Percentiles rank a stretch among this genome's conserved stretches.
phyloP scores from a whole-genome alignment of 2,329 filamentous ascomycete species.

The Aspergillus uvarum region DNA sequence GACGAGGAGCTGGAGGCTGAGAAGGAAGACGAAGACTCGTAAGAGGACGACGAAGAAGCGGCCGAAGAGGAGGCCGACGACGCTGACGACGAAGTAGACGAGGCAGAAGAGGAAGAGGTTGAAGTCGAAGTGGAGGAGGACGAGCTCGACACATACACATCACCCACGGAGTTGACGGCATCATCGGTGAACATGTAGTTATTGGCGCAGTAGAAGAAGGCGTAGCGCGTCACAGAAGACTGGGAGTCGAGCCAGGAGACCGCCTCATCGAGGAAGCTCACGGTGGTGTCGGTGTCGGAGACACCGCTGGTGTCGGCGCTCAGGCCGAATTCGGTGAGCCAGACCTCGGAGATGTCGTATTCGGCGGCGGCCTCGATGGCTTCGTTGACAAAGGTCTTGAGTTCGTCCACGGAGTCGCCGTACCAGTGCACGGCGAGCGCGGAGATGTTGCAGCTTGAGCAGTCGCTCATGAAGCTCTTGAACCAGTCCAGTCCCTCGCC shows the following conservation, averaged over 20 bases:
- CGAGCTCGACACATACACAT: neutral
- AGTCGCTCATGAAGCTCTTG: constrained; percentile 3
- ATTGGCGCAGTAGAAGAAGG: constrained; percentile 1
- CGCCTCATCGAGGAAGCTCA: neutral
- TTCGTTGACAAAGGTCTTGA: neutral
- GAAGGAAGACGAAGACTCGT: too few species aligned
- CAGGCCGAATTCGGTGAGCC: constrained; percentile 1
- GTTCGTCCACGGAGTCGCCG: neutral
- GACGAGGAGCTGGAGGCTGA: too few species aligned
- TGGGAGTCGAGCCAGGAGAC: neutral
- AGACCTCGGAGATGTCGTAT: constrained; percentile 3
- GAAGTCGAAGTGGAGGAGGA: neutral
- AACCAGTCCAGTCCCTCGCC: constrained; percentile 2
- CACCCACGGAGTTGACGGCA: neutral
- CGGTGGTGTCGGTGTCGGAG: neutral
- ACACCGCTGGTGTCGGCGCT: neutral
- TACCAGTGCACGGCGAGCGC: constrained; percentile 6
- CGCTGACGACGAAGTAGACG: too few species aligned
- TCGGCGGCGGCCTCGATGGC: neutral
- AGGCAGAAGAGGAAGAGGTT: neutral
- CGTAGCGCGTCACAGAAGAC: neutral
- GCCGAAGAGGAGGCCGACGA: too few species aligned
- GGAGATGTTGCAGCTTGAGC: constrained; percentile 3
- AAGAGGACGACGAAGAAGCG: too few species aligned
- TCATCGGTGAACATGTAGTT: neutral